Evolutionary conservation across 2,329 filamentous ascomycete genomes (phyloP).

Genomic region (Colletotrichum sansevieriae): DNA sequence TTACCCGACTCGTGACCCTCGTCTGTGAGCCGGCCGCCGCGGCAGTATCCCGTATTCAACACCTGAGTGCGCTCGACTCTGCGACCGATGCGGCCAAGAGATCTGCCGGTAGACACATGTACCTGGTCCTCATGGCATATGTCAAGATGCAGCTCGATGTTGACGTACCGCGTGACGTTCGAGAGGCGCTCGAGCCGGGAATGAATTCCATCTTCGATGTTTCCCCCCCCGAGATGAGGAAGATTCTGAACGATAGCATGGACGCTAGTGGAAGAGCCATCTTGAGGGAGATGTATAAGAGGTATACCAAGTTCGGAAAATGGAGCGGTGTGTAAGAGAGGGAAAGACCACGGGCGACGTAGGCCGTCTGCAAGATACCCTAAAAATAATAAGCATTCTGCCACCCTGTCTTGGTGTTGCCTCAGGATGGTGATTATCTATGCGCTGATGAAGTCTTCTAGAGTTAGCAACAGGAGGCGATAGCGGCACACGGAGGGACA

Average conservation of each 20-base stretch:
- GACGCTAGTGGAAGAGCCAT: slow-evolving; percentile 71
- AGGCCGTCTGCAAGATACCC: slow-evolving; percentile 37
- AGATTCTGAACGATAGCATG: slow-evolving; percentile 70
- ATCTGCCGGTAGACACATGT: slow-evolving; percentile 73
- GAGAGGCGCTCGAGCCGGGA: slow-evolving; percentile 69
- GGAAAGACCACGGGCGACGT: neutral
- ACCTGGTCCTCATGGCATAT: slow-evolving; percentile 70
- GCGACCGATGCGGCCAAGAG: slow-evolving; percentile 72
- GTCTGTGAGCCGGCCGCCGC: slow-evolving; percentile 71
- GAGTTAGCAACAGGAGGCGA: too few relatives aligned
- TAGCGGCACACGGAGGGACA: too few relatives aligned
- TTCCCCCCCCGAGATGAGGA: slow-evolving; percentile 66
- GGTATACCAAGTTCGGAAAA: slow-evolving; percentile 73
- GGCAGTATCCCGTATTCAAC: slow-evolving; percentile 63
- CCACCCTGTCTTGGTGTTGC: neutral
- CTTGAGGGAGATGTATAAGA: slow-evolving; percentile 68
- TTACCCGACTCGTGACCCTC: slow-evolving; percentile 68
- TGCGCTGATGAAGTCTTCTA: neutral
- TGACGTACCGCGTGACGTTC: slow-evolving; percentile 62
- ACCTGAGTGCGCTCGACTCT: slow-evolving; percentile 65
- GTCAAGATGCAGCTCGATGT: slow-evolving; percentile 72
- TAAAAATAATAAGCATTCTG: slow-evolving; percentile 28
- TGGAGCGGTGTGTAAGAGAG: slow-evolving; percentile 68
- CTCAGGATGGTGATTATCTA: neutral
- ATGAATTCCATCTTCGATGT: slow-evolving; percentile 71